Percentiles rank a stretch among this genome's conserved stretches.
Conservation (phyloP, 139 green algal genomes). For the Volvox reticuliferus region DNA sequence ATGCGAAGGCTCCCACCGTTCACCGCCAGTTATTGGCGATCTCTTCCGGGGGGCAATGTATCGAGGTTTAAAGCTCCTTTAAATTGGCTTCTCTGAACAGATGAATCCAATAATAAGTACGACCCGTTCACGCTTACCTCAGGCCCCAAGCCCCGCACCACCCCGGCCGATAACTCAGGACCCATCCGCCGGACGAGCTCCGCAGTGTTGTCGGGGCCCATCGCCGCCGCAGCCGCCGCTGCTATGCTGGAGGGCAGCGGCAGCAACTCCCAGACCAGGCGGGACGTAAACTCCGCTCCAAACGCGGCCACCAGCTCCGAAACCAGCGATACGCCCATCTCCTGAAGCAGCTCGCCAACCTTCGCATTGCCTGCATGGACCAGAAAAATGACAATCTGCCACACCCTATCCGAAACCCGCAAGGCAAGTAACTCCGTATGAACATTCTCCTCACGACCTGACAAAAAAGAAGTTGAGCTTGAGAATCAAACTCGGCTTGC, state of each 20-base stretch:
- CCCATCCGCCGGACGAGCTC: slow-evolving; percentile 1
- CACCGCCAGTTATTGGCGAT: too few relatives aligned
- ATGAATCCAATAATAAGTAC: too few relatives aligned
- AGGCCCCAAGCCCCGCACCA: slow-evolving; percentile 8
- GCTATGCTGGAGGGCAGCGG: not conserved
- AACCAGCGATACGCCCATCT: not conserved
- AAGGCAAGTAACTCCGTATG: too few relatives aligned
- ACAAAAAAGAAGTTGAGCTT: too few relatives aligned
- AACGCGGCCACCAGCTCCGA: slow-evolving; percentile 16
- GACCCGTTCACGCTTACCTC: not conserved
- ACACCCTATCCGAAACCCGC: too few relatives aligned
- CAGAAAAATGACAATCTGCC: too few relatives aligned
- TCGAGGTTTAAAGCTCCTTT: too few relatives aligned
- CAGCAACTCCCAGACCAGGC: slow-evolving; percentile 1
- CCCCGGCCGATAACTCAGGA: slow-evolving; percentile 6
- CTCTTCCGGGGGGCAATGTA: too few relatives aligned
- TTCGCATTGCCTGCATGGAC: not conserved
- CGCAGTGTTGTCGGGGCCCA: slow-evolving; percentile 13
- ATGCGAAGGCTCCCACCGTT: too few relatives aligned
- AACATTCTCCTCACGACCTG: too few relatives aligned
- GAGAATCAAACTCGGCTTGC: too few relatives aligned
- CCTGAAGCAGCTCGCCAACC: not conserved
- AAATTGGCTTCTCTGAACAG: too few relatives aligned
- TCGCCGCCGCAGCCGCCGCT: slow-evolving; percentile 2
- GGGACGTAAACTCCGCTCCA: not conserved